phyloP scores from a whole-genome alignment of 169 alveolate species.

The Plasmodium vivax region DNA sequence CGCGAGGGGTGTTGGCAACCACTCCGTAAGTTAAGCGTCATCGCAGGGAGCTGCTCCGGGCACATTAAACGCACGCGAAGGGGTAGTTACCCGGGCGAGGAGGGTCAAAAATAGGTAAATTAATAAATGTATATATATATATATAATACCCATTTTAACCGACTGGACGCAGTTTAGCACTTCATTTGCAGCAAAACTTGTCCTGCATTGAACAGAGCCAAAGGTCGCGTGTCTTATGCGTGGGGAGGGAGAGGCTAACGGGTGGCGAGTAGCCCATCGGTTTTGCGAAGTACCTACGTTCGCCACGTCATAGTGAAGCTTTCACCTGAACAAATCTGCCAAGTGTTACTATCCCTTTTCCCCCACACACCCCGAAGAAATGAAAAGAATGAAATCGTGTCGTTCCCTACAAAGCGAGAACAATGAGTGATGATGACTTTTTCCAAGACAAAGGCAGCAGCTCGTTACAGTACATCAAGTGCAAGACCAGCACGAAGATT shows the following conservation, averaged over 20 bases:
- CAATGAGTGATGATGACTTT: slow-evolving; percentile 77
- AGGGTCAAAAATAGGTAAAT: not conserved
- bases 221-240: not conserved
- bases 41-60: not conserved
- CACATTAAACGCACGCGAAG: not conserved
- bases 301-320: not conserved
- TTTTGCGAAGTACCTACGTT: not conserved
- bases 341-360: not conserved
- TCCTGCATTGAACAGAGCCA: not conserved
- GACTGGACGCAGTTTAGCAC: not conserved
- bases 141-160: not conserved
- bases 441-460: slow-evolving; percentile 38
- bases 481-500: slow-evolving; percentile 70
- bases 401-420: not conserved
- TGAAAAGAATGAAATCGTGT: not conserved
- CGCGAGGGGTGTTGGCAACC: not conserved
- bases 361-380: not conserved
- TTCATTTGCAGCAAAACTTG: not conserved
- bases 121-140: too few species aligned
- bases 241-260: not conserved
- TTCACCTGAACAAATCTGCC: not conserved
- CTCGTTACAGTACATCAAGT: slow-evolving; percentile 47
- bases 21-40: not conserved
- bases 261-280: not conserved
- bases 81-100: not conserved